A percentile compares a stretch with the other conserved stretches of the same genome.
phyloP scores from a whole-genome alignment of 805 yeast genomes.

The Jamesozyma hellenica region DNA sequence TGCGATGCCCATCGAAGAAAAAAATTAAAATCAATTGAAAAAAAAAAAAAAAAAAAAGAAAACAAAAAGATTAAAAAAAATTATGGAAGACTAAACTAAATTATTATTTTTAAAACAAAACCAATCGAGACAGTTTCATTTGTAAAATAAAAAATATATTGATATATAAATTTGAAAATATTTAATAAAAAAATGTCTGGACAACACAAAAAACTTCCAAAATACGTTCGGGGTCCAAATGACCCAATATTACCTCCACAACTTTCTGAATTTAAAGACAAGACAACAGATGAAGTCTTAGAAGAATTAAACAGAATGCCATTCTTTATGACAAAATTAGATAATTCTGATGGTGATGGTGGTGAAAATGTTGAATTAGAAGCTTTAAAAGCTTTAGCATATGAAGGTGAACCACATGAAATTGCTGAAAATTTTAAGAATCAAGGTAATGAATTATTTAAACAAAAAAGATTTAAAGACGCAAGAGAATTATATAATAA shows the following conservation, averaged over 20 bases:
- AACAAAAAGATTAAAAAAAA: too few species aligned
- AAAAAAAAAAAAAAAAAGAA: too few species aligned
- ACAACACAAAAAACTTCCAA: conserved; percentile 27
- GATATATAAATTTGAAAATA: too few species aligned
- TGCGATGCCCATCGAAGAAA: too few species aligned
- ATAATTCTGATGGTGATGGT: conserved; percentile 64
- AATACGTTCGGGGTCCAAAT: conserved; percentile 39
- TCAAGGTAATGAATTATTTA: conserved; percentile 87
- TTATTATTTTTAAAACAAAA: too few species aligned
- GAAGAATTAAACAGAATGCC: conserved; percentile 76
- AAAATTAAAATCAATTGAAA: too few species aligned
- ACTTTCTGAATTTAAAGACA: conserved; percentile 48
- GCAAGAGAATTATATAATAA: conserved; percentile 74
- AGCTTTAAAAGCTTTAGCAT: conserved; percentile 83
- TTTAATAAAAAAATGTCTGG: too few species aligned
- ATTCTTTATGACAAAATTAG: conserved; percentile 84
- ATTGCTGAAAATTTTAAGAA: conserved; percentile 79
- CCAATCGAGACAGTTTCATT: too few species aligned
- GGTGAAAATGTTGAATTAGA: conserved; percentile 70
- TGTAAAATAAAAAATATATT: too few species aligned
- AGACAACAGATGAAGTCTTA: conserved; percentile 66
- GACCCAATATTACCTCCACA: conserved; percentile 81
- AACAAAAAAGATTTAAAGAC: conserved; percentile 55
- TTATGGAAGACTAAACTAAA: too few species aligned
- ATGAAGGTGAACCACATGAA: conserved; percentile 93